Conservation (phyloP, 768 basidiomycete genomes). For the Boletus rex-veris region DNA sequence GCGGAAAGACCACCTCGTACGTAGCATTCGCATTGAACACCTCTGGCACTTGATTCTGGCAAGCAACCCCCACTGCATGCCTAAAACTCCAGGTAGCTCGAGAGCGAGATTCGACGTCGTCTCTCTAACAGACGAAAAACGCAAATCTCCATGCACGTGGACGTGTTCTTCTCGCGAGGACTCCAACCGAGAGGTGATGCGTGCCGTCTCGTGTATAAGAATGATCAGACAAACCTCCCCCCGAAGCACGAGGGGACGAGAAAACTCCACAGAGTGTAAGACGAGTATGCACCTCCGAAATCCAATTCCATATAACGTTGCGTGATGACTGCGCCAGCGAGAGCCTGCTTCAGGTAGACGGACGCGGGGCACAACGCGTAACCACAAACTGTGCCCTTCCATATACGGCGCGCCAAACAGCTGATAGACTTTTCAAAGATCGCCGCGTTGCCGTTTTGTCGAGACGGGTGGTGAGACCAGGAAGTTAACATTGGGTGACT, state of each 20-base stretch:
- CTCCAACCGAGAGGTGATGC: constrained; percentile 40
- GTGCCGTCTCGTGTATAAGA: constrained; percentile 34
- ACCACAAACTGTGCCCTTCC: constrained; percentile 55
- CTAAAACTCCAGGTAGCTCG: constrained; percentile 34
- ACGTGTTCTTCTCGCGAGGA: constrained; percentile 33
- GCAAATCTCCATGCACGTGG: constrained; percentile 48
- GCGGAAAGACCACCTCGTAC: constrained; percentile 67
- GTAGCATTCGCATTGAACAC: constrained; percentile 52
- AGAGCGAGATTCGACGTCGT: constrained; percentile 38
- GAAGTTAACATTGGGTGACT: constrained; percentile 37
- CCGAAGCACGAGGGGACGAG: constrained; percentile 51
- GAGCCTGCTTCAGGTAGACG: constrained; percentile 56
- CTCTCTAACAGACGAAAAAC: constrained; percentile 31
- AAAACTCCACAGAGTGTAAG: constrained; percentile 45
- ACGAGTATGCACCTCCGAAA: constrained; percentile 31
- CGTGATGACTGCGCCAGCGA: constrained; percentile 43
- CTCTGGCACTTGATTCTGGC: constrained; percentile 33
- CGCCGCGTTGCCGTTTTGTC: constrained; percentile 34
- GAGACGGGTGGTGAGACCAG: constrained; percentile 43
- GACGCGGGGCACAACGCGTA: constrained; percentile 62
- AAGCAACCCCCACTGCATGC: constrained; percentile 32
- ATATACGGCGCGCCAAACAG: constrained; percentile 44
- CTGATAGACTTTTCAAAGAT: constrained; percentile 54
- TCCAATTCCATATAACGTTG: constrained; percentile 32
- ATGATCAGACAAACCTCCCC: constrained; percentile 32